A percentile compares a stretch with the other conserved stretches of the same genome.
phyloP scores from a whole-genome alignment of 306 rosid genomes.

The Vigna angularis region DNA sequence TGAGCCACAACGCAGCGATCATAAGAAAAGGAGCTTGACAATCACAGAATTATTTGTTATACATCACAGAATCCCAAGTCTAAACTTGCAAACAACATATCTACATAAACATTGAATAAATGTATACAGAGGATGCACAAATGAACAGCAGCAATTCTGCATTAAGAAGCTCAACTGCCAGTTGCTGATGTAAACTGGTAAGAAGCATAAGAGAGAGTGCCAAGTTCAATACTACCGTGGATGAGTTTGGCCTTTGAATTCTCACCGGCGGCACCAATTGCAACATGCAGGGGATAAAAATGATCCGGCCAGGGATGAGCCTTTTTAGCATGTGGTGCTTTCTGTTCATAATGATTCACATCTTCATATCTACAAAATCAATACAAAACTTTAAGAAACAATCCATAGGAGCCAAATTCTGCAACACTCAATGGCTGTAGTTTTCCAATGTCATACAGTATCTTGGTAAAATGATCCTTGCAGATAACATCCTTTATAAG shows the following conservation, averaged over 20 bases:
- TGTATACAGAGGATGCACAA: not conserved
- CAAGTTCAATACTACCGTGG: conserved; percentile 66
- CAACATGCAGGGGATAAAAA: conserved; percentile 80
- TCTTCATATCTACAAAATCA: conserved; percentile 67
- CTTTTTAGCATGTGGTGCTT: conserved; percentile 76
- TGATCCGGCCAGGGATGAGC: conserved; percentile 89
- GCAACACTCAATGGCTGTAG: not conserved
- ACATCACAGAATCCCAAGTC: not conserved
- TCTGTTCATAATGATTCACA: conserved; percentile 67
- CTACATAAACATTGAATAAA: not conserved
- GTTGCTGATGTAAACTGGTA: conserved; percentile 66
- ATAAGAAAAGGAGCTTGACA: too few species aligned
- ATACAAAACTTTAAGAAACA: conserved; percentile 31
- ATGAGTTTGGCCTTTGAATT: conserved; percentile 64
- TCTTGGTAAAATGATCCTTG: not conserved
- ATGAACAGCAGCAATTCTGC: not conserved
- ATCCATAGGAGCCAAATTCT: conserved; percentile 30
- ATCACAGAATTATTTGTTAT: too few species aligned
- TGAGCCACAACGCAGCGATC: too few species aligned
- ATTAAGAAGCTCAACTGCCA: conserved; percentile 32
- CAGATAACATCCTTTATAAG: conserved; percentile 1
- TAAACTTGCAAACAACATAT: conserved; percentile 32
- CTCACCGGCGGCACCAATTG: conserved; percentile 83
- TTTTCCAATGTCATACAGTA: not conserved
- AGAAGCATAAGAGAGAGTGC: conserved; percentile 79